Conservation (phyloP, 805 yeast genomes). For the Barnettozyma sucrosica region DNA sequence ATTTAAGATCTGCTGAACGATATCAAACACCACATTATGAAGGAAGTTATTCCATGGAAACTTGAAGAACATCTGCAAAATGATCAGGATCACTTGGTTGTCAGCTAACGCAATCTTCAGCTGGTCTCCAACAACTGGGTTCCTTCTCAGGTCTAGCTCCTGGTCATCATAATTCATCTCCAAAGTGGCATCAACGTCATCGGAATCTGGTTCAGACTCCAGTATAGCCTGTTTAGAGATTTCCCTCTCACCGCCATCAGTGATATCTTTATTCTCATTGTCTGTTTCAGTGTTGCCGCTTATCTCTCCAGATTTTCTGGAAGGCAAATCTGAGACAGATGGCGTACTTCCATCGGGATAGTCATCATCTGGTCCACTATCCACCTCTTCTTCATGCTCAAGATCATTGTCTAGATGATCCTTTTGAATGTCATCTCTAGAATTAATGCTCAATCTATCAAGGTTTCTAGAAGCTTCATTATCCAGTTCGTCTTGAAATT, state of each 20-base stretch:
- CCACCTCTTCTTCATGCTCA: conserved; percentile 4
- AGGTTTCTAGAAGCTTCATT: conserved; percentile 29
- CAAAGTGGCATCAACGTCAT: conserved; percentile 20
- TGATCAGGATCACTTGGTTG: conserved; percentile 57
- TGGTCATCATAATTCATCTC: conserved; percentile 32
- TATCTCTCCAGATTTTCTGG: background rate
- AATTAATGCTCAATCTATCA: conserved; percentile 16
- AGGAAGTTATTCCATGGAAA: conserved; percentile 97
- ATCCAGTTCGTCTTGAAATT: conserved; percentile 29
- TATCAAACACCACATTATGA: conserved; percentile 95
- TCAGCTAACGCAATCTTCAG: conserved; percentile 81
- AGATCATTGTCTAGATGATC: conserved; percentile 3
- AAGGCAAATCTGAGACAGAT: background rate
- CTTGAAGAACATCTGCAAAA: conserved; percentile 69
- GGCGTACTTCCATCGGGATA: conserved; percentile 2
- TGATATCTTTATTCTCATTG: background rate
- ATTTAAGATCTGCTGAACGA: conserved; percentile 89
- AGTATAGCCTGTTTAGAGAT: conserved; percentile 8
- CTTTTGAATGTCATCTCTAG: conserved; percentile 7
- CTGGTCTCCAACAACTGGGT: conserved; percentile 80
- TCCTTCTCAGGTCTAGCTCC: conserved; percentile 39
- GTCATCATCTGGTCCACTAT: conserved; percentile 9
- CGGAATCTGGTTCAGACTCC: conserved; percentile 26
- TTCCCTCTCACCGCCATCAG: conserved; percentile 1
- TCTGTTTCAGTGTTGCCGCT: background rate